Conservation (phyloP, 768 basidiomycete species). For the Boletus rufocinnamomeus region DNA sequence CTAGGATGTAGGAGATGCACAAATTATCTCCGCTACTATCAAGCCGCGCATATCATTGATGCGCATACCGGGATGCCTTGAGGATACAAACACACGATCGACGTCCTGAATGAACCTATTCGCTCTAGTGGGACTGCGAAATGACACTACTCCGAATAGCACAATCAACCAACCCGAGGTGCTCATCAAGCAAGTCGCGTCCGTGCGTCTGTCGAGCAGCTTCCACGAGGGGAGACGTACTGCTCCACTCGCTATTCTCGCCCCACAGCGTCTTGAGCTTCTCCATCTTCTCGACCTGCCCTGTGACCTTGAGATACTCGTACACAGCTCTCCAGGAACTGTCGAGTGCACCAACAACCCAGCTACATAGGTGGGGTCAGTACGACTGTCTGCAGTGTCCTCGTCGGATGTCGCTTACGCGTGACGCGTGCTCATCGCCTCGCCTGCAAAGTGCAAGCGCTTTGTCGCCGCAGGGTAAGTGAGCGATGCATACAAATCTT, state of each 20-base stretch:
- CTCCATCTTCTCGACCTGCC: constrained; percentile 8
- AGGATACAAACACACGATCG: not conserved
- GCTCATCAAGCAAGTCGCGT: constrained; percentile 2
- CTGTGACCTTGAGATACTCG: constrained; percentile 22
- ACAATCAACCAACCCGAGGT: constrained; percentile 2
- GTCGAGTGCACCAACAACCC: constrained; percentile 42
- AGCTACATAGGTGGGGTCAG: constrained; percentile 21
- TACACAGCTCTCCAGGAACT: constrained; percentile 39
- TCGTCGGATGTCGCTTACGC: constrained; percentile 25
- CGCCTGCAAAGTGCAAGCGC: constrained; percentile 14
- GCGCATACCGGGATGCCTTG: not conserved
- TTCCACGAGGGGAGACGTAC: not conserved
- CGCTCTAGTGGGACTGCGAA: not conserved
- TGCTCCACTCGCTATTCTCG: constrained; percentile 30
- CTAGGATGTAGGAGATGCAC: not conserved
- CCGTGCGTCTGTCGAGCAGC: not conserved
- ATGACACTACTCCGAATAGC: not conserved
- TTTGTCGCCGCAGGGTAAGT: constrained; percentile 30
- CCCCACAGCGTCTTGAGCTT: constrained; percentile 33
- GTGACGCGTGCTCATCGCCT: constrained; percentile 38
- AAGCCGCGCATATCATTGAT: not conserved
- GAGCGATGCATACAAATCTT: constrained; percentile 33
- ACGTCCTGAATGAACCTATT: not conserved
- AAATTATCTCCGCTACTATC: not conserved
- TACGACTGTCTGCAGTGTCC: too few relatives aligned